Percentiles rank a stretch among this genome's conserved stretches.
Evolutionary conservation across 352 stramenopile species (phyloP).

Genomic region (Pythium coloratum): DNA sequence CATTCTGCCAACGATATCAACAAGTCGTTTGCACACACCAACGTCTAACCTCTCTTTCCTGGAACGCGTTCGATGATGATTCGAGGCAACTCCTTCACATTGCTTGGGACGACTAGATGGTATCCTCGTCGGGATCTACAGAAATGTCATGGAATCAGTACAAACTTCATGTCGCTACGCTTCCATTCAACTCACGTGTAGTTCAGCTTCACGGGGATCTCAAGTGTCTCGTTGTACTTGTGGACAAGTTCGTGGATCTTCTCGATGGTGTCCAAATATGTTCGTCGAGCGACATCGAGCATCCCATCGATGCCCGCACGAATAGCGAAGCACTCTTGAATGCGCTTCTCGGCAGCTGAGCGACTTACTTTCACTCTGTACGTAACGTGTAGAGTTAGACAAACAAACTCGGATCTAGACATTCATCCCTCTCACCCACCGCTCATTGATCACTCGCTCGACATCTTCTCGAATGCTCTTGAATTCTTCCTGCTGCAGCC

Average conservation of each 20-base stretch:
- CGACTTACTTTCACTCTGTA: slow-evolving; percentile 60
- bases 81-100: slow-evolving; percentile 51
- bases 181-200: slow-evolving; percentile 60
- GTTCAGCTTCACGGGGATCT: slow-evolving; percentile 64
- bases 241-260: slow-evolving; percentile 79
- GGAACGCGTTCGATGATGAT: slow-evolving; percentile 67
- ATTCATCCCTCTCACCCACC: slow-evolving; percentile 29
- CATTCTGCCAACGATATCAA: too few species aligned
- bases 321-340: slow-evolving; percentile 85
- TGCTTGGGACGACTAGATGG: slow-evolving; percentile 62
- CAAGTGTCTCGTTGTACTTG: slow-evolving; percentile 70
- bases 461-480: slow-evolving; percentile 39
- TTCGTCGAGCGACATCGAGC: slow-evolving; percentile 79
- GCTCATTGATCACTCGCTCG: slow-evolving; percentile 73
- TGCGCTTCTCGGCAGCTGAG: slow-evolving; percentile 75
- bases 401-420: not conserved
- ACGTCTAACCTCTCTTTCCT: slow-evolving; percentile 53
- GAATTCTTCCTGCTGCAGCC: slow-evolving; percentile 14
- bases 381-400: not conserved
- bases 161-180: not conserved
- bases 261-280: slow-evolving; percentile 83
- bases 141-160: not conserved
- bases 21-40: not conserved
- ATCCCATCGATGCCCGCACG: slow-evolving; percentile 81
- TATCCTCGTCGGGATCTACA: slow-evolving; percentile 65